These are phyloP conservation scores for Miamiensis avidus DNA, from an alignment of 169 alveolate genomes.

Conservation along the genomic window DNA sequence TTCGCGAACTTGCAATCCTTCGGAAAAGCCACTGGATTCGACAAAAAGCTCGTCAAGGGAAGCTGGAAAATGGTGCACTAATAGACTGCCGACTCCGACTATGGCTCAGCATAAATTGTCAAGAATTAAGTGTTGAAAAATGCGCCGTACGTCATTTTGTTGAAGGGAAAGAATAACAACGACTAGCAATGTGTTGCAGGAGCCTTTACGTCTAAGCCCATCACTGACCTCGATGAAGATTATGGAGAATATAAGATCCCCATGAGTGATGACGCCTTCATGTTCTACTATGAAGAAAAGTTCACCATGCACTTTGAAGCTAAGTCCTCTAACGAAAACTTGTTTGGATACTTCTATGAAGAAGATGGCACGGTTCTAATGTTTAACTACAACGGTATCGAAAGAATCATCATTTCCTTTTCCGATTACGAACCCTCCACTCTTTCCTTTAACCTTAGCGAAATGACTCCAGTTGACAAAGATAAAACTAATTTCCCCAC, in stretches of 20 bases:
- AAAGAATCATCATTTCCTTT: slow-evolving; percentile 1
- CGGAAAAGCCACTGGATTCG: neutral
- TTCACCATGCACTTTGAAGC: slow-evolving; percentile 8
- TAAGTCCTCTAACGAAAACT: neutral
- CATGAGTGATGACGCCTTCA: slow-evolving; percentile 4
- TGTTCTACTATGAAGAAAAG: slow-evolving; percentile 14
- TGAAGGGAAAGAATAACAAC: neutral
- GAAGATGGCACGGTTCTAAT: neutral
- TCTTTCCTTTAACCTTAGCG: neutral
- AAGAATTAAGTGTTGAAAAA: neutral
- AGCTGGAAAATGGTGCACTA: neutral
- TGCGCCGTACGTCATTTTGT: neutral
- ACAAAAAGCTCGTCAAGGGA: neutral
- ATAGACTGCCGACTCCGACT: neutral
- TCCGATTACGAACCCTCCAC: neutral
- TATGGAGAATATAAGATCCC: slow-evolving; percentile 1
- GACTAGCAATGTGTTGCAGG: neutral
- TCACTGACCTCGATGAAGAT: neutral
- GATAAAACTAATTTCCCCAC: neutral
- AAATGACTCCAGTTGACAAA: neutral
- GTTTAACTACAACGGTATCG: neutral
- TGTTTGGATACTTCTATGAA: neutral
- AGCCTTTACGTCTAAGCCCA: neutral
- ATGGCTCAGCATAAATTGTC: neutral
- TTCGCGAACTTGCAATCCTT: neutral